These are phyloP conservation scores for Aureobasidium sp. DNA, from an alignment of 2,329 filamentous ascomycete species.

Conservation along the genomic window DNA sequence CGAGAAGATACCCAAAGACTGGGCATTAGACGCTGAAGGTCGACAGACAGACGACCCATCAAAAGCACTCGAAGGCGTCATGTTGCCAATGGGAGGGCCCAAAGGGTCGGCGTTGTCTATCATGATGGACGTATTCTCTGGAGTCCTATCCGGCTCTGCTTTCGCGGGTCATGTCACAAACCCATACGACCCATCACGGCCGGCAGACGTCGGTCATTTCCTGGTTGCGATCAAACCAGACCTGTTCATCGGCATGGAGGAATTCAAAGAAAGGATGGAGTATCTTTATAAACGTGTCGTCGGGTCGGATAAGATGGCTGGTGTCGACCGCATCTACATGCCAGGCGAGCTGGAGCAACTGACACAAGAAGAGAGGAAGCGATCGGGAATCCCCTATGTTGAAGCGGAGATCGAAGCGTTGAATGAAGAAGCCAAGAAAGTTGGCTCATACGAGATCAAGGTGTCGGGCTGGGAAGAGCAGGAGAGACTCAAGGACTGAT, in stretches of 20 bases:
- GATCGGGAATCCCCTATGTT: slow-evolving; percentile 42
- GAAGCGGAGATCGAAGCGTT: slow-evolving; percentile 40
- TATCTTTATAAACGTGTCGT: slow-evolving; percentile 47
- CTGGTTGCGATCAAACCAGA: slow-evolving; percentile 30
- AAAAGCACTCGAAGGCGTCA: slow-evolving; percentile 64
- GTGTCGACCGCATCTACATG: slow-evolving; percentile 49
- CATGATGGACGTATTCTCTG: slow-evolving; percentile 88
- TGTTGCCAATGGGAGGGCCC: slow-evolving; percentile 79
- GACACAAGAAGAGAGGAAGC: slow-evolving; percentile 34
- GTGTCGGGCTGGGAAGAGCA: background rate
- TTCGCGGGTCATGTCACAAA: slow-evolving; percentile 70
- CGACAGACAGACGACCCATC: slow-evolving; percentile 50
- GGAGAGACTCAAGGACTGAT: background rate
- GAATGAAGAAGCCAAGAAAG: slow-evolving; percentile 41
- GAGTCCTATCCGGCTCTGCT: slow-evolving; percentile 65
- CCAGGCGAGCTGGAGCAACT: slow-evolving; percentile 50
- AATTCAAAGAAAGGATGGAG: slow-evolving; percentile 42
- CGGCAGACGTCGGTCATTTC: slow-evolving; percentile 34
- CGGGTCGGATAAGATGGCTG: slow-evolving; percentile 44
- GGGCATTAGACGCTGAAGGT: slow-evolving; percentile 66
- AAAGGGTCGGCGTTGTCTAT: slow-evolving; percentile 70
- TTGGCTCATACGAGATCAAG: slow-evolving; percentile 24
- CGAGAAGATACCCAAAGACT: slow-evolving; percentile 59
- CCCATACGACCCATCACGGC: slow-evolving; percentile 58
- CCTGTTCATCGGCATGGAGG: slow-evolving; percentile 28